Evolutionary conservation across 306 rosid species (phyloP).

Genomic region (Leucaena leucocephala): DNA sequence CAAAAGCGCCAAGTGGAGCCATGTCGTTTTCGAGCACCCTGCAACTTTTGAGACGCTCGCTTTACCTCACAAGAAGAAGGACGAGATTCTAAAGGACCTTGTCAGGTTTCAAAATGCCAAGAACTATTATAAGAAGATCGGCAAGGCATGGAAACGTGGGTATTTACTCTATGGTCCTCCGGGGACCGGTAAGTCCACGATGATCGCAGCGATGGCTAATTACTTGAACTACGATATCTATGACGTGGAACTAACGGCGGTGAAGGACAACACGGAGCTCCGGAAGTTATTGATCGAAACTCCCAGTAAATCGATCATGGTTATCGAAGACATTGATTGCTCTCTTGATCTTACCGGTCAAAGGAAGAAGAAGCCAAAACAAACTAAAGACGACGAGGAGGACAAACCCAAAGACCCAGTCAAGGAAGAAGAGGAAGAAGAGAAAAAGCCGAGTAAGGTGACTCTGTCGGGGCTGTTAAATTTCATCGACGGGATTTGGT

Average conservation of each 20-base stretch:
- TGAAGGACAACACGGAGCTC: conserved; percentile 49
- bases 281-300: conserved; percentile 44
- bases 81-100: not conserved
- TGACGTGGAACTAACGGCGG: conserved; percentile 58
- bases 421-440: no score
- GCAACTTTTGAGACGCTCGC: not conserved
- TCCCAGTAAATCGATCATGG: conserved; percentile 42
- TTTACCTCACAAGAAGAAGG: not conserved
- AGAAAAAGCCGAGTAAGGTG: not conserved
- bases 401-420: not conserved
- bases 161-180: conserved; percentile 56
- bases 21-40: not conserved
- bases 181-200: conserved; percentile 60
- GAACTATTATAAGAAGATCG: not conserved
- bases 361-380: conserved; percentile 39
- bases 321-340: conserved; percentile 69
- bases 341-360: conserved; percentile 64
- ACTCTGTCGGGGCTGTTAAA: not conserved
- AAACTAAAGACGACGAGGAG: not conserved
- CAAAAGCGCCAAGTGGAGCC: not conserved
- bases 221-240: conserved; percentile 62
- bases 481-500: not conserved
- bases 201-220: conserved; percentile 64
- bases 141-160: not conserved
- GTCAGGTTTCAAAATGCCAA: not conserved